Percentiles rank a stretch among this genome's conserved stretches.
Conservation (phyloP, 495 filamentous ascomycete genomes). For the Rostrohypoxylon terebratum region DNA sequence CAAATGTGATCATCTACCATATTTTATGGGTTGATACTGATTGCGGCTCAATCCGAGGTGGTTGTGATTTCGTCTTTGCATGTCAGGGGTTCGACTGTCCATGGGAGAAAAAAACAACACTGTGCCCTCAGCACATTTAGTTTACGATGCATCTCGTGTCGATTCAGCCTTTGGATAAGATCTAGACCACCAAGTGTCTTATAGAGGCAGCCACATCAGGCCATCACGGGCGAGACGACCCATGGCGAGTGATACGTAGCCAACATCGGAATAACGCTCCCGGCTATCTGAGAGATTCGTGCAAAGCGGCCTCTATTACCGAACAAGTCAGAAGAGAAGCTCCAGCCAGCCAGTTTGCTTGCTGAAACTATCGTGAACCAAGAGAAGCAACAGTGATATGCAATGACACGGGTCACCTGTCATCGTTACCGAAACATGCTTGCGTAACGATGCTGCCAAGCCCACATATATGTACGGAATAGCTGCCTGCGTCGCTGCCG, state of each 20-base stretch:
- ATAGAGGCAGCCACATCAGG: conserved; percentile 43
- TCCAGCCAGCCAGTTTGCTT: background rate
- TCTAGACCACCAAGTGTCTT: conserved; percentile 38
- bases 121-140: conserved; percentile 27
- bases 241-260: conserved; percentile 14
- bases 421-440: conserved; percentile 37
- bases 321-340: conserved; percentile 5
- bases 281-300: conserved; percentile 1
- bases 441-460: conserved; percentile 30
- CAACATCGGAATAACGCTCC: conserved; percentile 23
- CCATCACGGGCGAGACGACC: conserved; percentile 28
- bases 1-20: background rate
- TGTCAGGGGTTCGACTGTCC: background rate
- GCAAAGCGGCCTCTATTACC: conserved; percentile 2
- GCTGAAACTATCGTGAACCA: conserved; percentile 20
- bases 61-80: conserved; percentile 5
- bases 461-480: conserved; percentile 40
- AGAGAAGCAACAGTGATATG: conserved; percentile 30
- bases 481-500: conserved; percentile 28
- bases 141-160: conserved; percentile 28
- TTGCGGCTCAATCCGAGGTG: conserved; percentile 25
- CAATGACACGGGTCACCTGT: conserved; percentile 39
- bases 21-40: conserved; percentile 3
- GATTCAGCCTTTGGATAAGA: conserved; percentile 20
- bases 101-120: conserved; percentile 7